Evolutionary conservation across 768 basidiomycete species (phyloP).

Genomic region (Tulasnella sp.): DNA sequence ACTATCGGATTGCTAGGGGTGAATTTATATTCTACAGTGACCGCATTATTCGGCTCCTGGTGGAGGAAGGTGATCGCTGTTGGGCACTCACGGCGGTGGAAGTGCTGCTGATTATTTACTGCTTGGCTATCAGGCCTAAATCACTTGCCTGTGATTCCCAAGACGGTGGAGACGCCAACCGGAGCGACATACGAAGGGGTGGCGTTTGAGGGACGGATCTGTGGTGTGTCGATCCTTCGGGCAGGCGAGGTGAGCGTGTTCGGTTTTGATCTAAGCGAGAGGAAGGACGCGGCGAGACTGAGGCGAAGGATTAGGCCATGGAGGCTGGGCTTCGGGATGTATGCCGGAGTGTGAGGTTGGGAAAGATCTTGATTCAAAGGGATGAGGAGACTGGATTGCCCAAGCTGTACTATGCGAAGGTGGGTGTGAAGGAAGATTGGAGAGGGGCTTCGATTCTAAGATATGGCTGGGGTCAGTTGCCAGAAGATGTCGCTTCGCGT

Average conservation of each 20-base stretch:
- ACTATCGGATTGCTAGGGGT: conserved; percentile 43
- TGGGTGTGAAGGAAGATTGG: conserved; percentile 33
- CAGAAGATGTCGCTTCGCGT: conserved; percentile 84
- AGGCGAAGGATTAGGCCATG: conserved; percentile 65
- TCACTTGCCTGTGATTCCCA: conserved; percentile 69
- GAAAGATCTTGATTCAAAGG: conserved; percentile 98
- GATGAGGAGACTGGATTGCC: conserved; percentile 93
- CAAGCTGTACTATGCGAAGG: conserved; percentile 90
- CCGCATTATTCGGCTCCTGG: conserved; percentile 68
- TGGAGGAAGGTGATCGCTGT: conserved; percentile 42
- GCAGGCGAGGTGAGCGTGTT: conserved; percentile 70
- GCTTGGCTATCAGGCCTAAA: conserved; percentile 87
- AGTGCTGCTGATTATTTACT: conserved; percentile 35
- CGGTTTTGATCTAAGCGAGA: neutral
- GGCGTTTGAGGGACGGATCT: conserved; percentile 93
- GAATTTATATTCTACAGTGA: conserved; percentile 97
- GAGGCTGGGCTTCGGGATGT: conserved; percentile 95
- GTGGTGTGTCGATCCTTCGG: conserved; percentile 90
- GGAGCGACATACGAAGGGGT: conserved; percentile 81
- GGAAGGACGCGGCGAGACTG: neutral
- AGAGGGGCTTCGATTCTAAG: neutral
- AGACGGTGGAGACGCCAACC: conserved; percentile 77
- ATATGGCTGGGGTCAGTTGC: conserved; percentile 53
- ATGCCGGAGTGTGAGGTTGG: conserved; percentile 88
- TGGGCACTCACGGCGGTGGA: neutral